Evolutionary conservation across 2,329 filamentous ascomycete species (phyloP).

Genomic region (Fusarium sp.): DNA sequence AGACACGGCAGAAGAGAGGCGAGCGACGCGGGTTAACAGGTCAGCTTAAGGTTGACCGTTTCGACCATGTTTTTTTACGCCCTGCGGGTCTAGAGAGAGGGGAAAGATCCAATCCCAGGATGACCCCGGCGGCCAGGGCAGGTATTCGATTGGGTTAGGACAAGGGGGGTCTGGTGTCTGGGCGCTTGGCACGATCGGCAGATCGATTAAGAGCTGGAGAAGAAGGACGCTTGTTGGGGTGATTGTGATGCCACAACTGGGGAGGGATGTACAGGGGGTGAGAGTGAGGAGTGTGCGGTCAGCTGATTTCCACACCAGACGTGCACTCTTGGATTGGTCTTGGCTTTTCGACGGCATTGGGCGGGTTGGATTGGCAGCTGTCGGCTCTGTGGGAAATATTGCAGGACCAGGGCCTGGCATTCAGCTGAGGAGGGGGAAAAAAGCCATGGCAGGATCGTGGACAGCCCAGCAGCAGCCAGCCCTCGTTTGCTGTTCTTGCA

Average conservation of each 20-base stretch:
- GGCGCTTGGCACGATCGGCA: slow-evolving; percentile 19
- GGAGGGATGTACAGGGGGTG: not conserved
- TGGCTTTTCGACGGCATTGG: not conserved
- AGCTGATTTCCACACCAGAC: not conserved
- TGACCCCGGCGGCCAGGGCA: slow-evolving; percentile 9
- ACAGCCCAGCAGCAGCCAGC: not conserved
- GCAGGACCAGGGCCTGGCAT: not conserved
- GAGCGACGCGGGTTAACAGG: not conserved
- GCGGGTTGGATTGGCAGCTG: not conserved
- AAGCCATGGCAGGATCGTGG: not conserved
- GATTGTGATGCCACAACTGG: slow-evolving; percentile 1
- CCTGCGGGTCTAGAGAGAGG: not conserved
- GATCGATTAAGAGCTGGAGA: slow-evolving; percentile 4
- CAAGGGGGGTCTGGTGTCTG: not conserved
- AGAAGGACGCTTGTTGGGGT: not conserved
- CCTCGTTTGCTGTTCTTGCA: not conserved
- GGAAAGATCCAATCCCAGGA: not conserved
- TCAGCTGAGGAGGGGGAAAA: not conserved
- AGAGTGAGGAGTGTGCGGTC: not conserved
- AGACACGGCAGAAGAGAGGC: slow-evolving; percentile 5
- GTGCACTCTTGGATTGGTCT: not conserved
- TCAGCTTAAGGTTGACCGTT: slow-evolving; percentile 9
- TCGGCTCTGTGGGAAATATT: not conserved
- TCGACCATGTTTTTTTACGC: not conserved
- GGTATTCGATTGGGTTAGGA: slow-evolving; percentile 6